A percentile compares a stretch with the other conserved stretches of the same genome.
Evolutionary conservation across 495 filamentous ascomycete species (phyloP).

Genomic region (Xylaria castorea): DNA sequence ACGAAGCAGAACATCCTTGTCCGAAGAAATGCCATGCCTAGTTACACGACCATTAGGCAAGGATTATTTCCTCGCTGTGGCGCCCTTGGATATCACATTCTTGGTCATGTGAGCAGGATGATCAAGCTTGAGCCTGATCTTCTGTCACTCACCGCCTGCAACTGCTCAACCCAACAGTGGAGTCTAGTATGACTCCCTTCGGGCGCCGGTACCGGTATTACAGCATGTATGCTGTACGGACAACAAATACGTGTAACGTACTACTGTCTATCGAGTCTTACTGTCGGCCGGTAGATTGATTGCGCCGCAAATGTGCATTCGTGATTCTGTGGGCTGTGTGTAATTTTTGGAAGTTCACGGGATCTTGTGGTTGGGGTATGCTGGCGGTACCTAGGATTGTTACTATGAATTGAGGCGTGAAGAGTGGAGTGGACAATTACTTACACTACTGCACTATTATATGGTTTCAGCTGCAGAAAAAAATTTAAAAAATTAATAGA

Average conservation of each 20-base stretch:
- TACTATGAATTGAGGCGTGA: background rate
- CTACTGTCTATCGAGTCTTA: constrained; percentile 1
- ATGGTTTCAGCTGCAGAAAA: background rate
- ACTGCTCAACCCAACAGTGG: constrained; percentile 27
- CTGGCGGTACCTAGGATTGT: background rate
- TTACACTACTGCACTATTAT: constrained; percentile 4
- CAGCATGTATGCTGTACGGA: constrained; percentile 12
- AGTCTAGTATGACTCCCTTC: constrained; percentile 26
- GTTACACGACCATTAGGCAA: constrained; percentile 14
- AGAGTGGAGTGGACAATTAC: constrained; percentile 6
- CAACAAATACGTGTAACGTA: constrained; percentile 28
- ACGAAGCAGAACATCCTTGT: constrained; percentile 14
- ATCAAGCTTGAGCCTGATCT: constrained; percentile 30
- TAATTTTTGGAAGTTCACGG: background rate
- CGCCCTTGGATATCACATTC: constrained; percentile 17
- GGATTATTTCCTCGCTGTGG: constrained; percentile 9
- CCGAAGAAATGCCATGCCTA: constrained; percentile 22
- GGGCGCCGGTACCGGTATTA: constrained; percentile 28
- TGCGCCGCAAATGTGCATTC: constrained; percentile 22
- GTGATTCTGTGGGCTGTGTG: background rate
- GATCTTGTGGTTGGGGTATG: background rate
- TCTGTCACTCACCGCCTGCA: constrained; percentile 29
- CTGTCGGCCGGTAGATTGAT: constrained; percentile 7
- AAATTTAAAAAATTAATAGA: background rate
- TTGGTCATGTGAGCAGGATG: constrained; percentile 27